Base-by-base conservation (phyloP, 2,329 filamentous ascomycete genomes). In the Beauveria australis region DNA sequence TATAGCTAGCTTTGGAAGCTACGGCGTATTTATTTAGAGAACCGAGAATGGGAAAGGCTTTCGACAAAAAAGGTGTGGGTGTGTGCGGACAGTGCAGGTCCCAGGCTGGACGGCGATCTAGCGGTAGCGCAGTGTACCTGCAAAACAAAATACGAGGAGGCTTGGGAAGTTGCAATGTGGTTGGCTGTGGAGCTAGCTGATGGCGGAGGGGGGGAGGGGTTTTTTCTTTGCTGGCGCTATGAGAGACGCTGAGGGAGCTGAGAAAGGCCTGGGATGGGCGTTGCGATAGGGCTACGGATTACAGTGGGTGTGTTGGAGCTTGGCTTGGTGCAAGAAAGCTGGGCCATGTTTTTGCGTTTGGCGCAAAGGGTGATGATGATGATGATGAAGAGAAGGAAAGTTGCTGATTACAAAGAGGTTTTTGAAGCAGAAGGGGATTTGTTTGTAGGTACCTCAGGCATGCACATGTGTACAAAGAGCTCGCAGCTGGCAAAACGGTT, bases 141-240 rank as follows among this genome's bases (percentile, higher is more conserved):
- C 28, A 55, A 59, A 62, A 54, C 22, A 40, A 54, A 63, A 61
- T 61, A 61, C 60, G 59, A 63, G 54, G 62, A 61, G 54, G 62
- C 62, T 59, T 54, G 54, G 41, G 57, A 59, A 33, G 24, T 37
- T 37, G 33, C 33, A 16, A 37, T 51, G 60, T 55, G 60, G 60
- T 62, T 62, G 56, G 56, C 40, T 53, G 56, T 59, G 56, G 56
- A 59, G 47, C 48, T 44, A 16, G 46, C 46, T 53, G 56, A 53
- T 52, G 37, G 56, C 37, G 47, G 56, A 37, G 33, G 33, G 33
- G 33, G 12, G 33, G 33, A 37, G 33, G 22, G 40, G n/a, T 37
- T 26, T 44, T 30, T 24, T 52, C 16, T 46, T 49, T 53, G 56
- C 48, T 52, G 56, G 48, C 40, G 53, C 19, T n/a, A 57, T 57